Evolutionary conservation across 2,329 filamentous ascomycete genomes (phyloP).

Genomic region (Fragosphaeria purpurea): DNA sequence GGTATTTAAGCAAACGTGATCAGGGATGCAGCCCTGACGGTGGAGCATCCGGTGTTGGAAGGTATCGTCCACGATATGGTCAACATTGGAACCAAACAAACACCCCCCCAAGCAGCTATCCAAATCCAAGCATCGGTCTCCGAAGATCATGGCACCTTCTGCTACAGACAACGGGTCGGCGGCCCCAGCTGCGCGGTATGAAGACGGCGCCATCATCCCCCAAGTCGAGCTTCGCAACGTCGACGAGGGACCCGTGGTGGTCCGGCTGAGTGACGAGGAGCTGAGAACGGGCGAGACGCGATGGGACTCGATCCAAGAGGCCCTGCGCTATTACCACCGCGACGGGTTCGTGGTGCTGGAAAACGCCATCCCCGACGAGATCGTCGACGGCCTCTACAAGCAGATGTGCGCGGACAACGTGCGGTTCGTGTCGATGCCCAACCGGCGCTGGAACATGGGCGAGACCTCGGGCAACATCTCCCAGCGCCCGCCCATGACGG

Average conservation of each 20-base stretch:
- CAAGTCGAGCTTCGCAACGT: no score
- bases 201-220: no score
- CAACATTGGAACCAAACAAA: no score
- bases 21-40: no score
- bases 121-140: no score
- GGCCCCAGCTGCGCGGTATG: no score
- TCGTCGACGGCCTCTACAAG: not conserved
- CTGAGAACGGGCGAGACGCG: not conserved
- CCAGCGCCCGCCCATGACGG: not conserved
- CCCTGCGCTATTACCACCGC: not conserved
- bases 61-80: no score
- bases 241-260: not conserved
- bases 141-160: no score
- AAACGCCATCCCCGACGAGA: not conserved
- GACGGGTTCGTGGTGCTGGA: constrained; percentile 1
- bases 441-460: not conserved
- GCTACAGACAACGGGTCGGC: no score
- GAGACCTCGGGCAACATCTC: not conserved
- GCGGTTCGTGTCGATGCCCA: not conserved
- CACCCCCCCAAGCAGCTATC: no score
- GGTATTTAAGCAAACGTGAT: no score
- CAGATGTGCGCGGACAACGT: not conserved
- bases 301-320: not conserved
- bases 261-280: constrained; percentile 1
- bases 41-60: no score